These are phyloP conservation scores for Mycogone perniciosa DNA, from an alignment of 2,329 filamentous ascomycete species.

Conservation along the genomic window DNA sequence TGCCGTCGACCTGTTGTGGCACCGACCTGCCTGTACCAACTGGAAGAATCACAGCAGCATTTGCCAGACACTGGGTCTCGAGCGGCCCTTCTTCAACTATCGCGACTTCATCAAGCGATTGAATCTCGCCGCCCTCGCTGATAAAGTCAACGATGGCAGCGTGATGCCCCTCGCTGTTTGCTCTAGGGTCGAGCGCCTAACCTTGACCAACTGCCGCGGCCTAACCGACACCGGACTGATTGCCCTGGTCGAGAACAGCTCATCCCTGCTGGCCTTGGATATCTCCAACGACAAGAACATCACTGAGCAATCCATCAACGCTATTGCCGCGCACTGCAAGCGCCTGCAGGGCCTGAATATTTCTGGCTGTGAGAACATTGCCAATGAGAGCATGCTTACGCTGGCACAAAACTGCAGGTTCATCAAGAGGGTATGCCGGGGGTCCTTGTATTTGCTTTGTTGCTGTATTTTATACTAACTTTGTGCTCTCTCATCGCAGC, in stretches of 20 bases:
- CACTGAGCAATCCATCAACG: slow-evolving; percentile 71
- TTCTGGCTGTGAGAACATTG: slow-evolving; percentile 75
- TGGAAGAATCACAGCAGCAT: slow-evolving; percentile 78
- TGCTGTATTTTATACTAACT: slow-evolving; percentile 23
- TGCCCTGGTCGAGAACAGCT: slow-evolving; percentile 71
- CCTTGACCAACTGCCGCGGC: slow-evolving; percentile 80
- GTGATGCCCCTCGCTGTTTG: slow-evolving; percentile 75
- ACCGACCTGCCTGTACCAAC: slow-evolving; percentile 82
- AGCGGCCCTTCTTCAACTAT: slow-evolving; percentile 80
- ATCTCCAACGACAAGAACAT: slow-evolving; percentile 80
- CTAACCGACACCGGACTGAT: slow-evolving; percentile 80
- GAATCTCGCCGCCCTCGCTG: slow-evolving; percentile 75
- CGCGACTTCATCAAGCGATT: slow-evolving; percentile 84
- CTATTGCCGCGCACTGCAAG: slow-evolving; percentile 73
- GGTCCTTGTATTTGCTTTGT: background rate
- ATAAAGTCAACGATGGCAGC: slow-evolving; percentile 79
- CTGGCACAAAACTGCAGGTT: slow-evolving; percentile 78
- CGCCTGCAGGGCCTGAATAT: slow-evolving; percentile 90
- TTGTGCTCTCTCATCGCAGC: slow-evolving; percentile 36
- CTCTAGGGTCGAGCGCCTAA: slow-evolving; percentile 87
- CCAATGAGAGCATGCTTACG: slow-evolving; percentile 75
- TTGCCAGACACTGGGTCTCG: slow-evolving; percentile 66
- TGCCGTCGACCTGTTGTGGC: slow-evolving; percentile 89
- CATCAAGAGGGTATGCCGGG: slow-evolving; percentile 67
- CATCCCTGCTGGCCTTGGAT: slow-evolving; percentile 79